phyloP scores from a whole-genome alignment of 768 basidiomycete genomes.

The Solioccasus polychromus region DNA sequence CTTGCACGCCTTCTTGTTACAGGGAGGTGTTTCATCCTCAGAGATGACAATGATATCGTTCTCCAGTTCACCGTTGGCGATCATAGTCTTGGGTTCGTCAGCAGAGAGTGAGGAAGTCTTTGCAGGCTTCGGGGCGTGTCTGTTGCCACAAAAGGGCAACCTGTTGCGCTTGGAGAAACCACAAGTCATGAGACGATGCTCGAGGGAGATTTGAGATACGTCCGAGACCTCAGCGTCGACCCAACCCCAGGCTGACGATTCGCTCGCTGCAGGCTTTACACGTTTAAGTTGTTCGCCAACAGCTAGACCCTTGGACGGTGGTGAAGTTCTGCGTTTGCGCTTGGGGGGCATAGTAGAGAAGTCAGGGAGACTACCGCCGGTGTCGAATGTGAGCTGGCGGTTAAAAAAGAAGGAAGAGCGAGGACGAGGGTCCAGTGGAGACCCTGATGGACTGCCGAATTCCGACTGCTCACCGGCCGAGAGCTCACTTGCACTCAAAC shows the following conservation, averaged over 20 bases:
- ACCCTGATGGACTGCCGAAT: constrained; percentile 22
- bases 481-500: background rate
- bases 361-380: background rate
- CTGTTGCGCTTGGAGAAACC: constrained; percentile 55
- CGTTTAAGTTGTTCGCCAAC: constrained; percentile 66
- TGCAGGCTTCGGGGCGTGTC: constrained; percentile 36
- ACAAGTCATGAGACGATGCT: constrained; percentile 66
- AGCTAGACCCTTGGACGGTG: constrained; percentile 48
- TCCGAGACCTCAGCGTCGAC: constrained; percentile 62
- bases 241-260: constrained; percentile 73
- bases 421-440: constrained; percentile 8
- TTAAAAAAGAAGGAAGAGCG: constrained; percentile 6
- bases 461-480: constrained; percentile 19
- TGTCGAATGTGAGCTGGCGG: constrained; percentile 5
- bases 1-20: constrained; percentile 65
- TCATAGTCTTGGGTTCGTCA: constrained; percentile 9
- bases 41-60: constrained; percentile 70
- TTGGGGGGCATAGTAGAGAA: constrained; percentile 49
- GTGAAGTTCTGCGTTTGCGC: constrained; percentile 53
- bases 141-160: constrained; percentile 57
- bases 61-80: constrained; percentile 43
- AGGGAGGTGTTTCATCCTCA: constrained; percentile 57
- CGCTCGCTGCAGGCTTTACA: constrained; percentile 44
- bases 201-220: constrained; percentile 57
- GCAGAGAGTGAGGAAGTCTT: constrained; percentile 9